phyloP scores from a whole-genome alignment of 306 rosid genomes.

The Calophaca sinica region DNA sequence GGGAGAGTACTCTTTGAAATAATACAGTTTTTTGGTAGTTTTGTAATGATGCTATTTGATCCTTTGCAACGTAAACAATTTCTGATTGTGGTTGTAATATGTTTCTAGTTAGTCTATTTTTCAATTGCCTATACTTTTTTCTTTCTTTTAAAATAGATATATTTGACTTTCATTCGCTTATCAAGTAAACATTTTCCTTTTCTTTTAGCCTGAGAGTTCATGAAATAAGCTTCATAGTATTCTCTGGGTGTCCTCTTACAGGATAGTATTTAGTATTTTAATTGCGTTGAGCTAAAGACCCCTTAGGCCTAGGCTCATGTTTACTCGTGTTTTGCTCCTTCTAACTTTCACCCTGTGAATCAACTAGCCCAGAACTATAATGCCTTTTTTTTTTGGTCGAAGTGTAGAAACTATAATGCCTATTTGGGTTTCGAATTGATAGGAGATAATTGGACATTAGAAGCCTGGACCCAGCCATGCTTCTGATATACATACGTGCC shows the following conservation, averaged over 20 bases:
- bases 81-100: constrained; percentile 42
- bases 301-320: background rate
- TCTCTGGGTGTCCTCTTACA: too few relatives aligned
- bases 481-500: too few relatives aligned
- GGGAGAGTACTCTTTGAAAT: constrained; percentile 41
- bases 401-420: background rate
- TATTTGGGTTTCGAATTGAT: background rate
- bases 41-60: constrained; percentile 40
- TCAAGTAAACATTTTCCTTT: constrained; percentile 18
- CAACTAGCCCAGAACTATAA: background rate
- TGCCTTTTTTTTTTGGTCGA: too few relatives aligned
- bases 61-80: constrained; percentile 45
- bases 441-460: background rate
- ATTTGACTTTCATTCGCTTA: constrained; percentile 18
- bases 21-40: constrained; percentile 28
- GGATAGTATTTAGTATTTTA: background rate
- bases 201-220: background rate
- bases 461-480: too few relatives aligned
- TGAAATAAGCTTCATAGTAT: background rate
- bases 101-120: constrained; percentile 21
- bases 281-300: background rate
- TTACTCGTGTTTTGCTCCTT: background rate
- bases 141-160: constrained; percentile 3
- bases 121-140: constrained; percentile 20
- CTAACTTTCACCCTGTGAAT: background rate